Evolutionary conservation across 768 basidiomycete species (phyloP), one percentile per base, ranked within the genome.

Genomic region (Suillus cothurnatus): DNA sequence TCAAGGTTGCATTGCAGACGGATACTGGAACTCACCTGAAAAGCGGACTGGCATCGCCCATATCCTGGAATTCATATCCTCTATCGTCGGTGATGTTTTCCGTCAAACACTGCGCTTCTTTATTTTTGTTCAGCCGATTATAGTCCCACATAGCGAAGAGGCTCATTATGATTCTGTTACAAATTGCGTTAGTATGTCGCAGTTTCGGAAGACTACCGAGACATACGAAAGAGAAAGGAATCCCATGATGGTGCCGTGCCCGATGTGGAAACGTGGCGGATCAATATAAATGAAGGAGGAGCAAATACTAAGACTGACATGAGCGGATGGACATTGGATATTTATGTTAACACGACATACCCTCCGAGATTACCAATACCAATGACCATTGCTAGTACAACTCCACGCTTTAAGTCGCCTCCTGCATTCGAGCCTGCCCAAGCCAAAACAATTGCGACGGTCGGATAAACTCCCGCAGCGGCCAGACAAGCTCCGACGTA

Each of bases 381-480:
- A 50, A 84, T 81, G 19, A 87, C 81, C 77, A 85, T 80, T 6
- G 84, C 88, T 39, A 87, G 65, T 15, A 80, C 78, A 17, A 87
- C 79, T 34, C 80, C 87, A 64, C 81, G 79, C 67, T 84, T 83
- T 61, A 84, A 67, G 66, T 86, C 85, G 21, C 87, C 85, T 26
- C 87, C 87, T 0, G 84, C 81, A 61, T 85, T 85, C 7, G 83
- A 82, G 3, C 81, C 80, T 3, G 77, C 82, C 88, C 88, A 89
- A 38, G 86, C 84, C 1, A 88, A 71, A 41, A 70, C 70, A n/a
- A 86, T 73, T 32, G 76, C 74, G 60, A 87, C 77, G 6, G 80
- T 81, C 0, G 88, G 84, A 69, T 75, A 87, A 4, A 83, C 80
- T 19, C 87, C 87, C 26, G 79, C 71, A 4, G 86, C 83, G n/a